Percentiles rank a stretch among this genome's conserved stretches.
These are phyloP conservation scores for Lotus japonicus DNA, from an alignment of 306 rosid genomes.

Conservation along the genomic window DNA sequence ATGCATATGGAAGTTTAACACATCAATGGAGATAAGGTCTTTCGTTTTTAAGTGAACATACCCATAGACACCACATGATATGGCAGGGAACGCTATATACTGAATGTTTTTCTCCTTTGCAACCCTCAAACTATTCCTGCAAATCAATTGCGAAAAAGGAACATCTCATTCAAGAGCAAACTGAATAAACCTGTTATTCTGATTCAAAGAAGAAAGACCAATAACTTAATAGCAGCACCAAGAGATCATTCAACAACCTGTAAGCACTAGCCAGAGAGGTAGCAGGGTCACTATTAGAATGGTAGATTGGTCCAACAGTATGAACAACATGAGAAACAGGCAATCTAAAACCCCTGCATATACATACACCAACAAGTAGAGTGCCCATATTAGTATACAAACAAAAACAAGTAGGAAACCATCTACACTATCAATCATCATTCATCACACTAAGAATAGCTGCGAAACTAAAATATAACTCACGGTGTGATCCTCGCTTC, in stretches of 20 bases:
- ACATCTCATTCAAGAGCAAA: background rate
- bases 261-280: slow-evolving; percentile 64
- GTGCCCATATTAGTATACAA: background rate
- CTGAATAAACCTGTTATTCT: background rate
- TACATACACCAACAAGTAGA: background rate
- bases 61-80: slow-evolving; percentile 87
- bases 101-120: slow-evolving; percentile 65
- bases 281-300: slow-evolving; percentile 35
- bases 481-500: slow-evolving; percentile 91
- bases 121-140: slow-evolving; percentile 72
- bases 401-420: background rate
- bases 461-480: slow-evolving; percentile 10
- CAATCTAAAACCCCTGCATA: slow-evolving; percentile 71
- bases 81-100: slow-evolving; percentile 79
- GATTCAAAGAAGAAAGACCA: background rate
- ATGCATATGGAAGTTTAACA: background rate
- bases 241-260: slow-evolving; percentile 36
- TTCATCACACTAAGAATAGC: background rate
- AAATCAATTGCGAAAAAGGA: slow-evolving; percentile 20
- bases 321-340: slow-evolving; percentile 76
- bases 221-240: background rate
- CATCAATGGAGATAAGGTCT: background rate
- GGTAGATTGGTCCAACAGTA: slow-evolving; percentile 80
- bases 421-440: no score
- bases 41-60: slow-evolving; percentile 27